Conservation (phyloP, 768 basidiomycete species). For the Boletellus ananiceps region DNA sequence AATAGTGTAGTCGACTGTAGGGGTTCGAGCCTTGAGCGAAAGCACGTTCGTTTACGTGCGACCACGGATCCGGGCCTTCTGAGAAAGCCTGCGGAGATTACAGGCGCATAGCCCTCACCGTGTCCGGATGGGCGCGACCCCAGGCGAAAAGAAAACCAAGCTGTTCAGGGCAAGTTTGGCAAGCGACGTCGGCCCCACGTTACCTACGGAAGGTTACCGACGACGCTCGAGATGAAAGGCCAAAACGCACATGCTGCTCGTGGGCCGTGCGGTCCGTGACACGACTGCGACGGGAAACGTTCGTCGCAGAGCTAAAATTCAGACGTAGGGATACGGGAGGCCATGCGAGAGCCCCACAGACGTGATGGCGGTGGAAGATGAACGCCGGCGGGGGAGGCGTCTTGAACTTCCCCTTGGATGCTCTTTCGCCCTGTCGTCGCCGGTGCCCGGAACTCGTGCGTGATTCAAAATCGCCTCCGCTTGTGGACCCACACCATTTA, state of each 20-base stretch:
- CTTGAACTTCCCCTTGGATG: too few relatives aligned
- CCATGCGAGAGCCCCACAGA: too few relatives aligned
- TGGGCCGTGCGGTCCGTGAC: too few relatives aligned
- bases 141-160: conserved; percentile 10
- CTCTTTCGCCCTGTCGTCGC: conserved; percentile 10
- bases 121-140: conserved; percentile 5
- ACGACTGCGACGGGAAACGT: too few relatives aligned
- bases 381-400: too few relatives aligned
- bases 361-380: too few relatives aligned
- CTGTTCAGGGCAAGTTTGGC: conserved; percentile 1
- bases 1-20: not conserved
- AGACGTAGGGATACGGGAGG: too few relatives aligned
- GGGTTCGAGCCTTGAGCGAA: not conserved
- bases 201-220: not conserved
- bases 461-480: too few relatives aligned
- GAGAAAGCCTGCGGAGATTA: conserved; percentile 20
- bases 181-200: conserved; percentile 3
- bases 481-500: conserved; percentile 2
- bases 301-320: too few relatives aligned
- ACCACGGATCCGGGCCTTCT: not conserved
- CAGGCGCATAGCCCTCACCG: conserved; percentile 10
- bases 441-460: conserved; percentile 10
- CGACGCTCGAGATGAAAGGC: not conserved
- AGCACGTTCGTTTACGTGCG: not conserved
- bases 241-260: too few relatives aligned